Percentiles rank a stretch among this genome's conserved stretches.
Conservation (phyloP, 257 asterid species). For the Ehretia macrophylla region DNA sequence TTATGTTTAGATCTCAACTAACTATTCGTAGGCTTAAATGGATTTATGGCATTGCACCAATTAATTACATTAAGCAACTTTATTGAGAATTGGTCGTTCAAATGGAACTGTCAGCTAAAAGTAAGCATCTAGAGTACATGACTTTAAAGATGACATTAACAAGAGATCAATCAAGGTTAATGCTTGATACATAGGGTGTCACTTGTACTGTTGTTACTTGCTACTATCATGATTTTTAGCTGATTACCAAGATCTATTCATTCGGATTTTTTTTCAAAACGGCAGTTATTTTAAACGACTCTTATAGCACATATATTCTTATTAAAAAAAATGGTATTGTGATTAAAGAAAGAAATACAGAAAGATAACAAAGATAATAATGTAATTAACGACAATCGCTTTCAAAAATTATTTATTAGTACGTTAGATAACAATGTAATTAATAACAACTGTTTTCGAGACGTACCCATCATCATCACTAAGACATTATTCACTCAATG, state of each 20-base stretch:
- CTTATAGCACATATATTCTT: too few species aligned
- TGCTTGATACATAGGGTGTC: slow-evolving; percentile 1
- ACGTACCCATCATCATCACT: too few species aligned
- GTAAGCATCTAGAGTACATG: background rate
- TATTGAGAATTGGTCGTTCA: background rate
- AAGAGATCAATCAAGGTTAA: background rate
- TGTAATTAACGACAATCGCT: too few species aligned
- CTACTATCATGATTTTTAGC: background rate
- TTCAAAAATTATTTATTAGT: too few species aligned
- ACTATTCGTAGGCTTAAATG: background rate
- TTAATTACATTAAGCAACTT: background rate
- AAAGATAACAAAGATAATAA: too few species aligned
- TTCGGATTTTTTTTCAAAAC: background rate
- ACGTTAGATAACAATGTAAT: too few species aligned
- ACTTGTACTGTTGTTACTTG: slow-evolving; percentile 1
- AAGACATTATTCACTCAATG: slow-evolving; percentile 5
- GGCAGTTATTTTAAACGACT: too few species aligned
- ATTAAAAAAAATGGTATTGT: too few species aligned
- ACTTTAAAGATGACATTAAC: slow-evolving; percentile 6
- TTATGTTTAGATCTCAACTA: background rate
- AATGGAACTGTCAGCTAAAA: background rate
- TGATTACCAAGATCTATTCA: too few species aligned
- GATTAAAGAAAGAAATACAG: too few species aligned
- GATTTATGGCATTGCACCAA: background rate
- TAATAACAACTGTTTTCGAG: too few species aligned